phyloP scores from a whole-genome alignment of 495 filamentous ascomycete genomes.

The Jackrogersella multiformis region DNA sequence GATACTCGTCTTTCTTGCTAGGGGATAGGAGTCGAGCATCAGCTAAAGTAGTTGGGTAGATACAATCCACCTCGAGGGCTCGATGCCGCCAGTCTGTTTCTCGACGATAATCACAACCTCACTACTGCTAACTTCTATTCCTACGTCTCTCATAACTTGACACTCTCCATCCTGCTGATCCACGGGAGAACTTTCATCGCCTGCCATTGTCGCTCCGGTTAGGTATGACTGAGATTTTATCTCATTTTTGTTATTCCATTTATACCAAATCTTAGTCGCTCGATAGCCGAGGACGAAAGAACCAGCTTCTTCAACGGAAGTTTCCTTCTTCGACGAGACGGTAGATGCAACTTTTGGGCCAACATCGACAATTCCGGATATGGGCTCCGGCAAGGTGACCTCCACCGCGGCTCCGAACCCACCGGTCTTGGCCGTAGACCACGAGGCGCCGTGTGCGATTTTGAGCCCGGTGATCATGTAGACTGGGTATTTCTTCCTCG shows the following conservation, averaged over 20 bases:
- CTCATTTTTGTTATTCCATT: slow-evolving; percentile 2
- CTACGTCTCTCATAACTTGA: not conserved
- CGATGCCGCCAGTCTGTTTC: not conserved
- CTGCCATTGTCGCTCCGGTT: not conserved
- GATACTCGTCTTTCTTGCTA: too few species aligned
- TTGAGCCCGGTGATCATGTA: slow-evolving; percentile 5
- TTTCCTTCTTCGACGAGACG: not conserved
- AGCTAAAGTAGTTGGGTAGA: too few species aligned
- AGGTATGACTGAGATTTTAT: not conserved
- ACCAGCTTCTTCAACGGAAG: not conserved
- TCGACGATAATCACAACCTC: not conserved
- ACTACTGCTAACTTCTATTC: not conserved
- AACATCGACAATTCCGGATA: not conserved
- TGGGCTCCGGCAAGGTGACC: not conserved
- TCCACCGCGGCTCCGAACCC: not conserved
- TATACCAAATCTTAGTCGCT: slow-evolving; percentile 1
- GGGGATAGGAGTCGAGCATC: too few species aligned
- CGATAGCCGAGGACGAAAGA: not conserved
- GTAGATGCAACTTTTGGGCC: not conserved
- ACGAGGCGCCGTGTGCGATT: not conserved
- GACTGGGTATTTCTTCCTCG: not conserved
- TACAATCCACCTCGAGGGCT: not conserved
- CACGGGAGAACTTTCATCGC: not conserved
- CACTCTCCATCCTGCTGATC: not conserved
- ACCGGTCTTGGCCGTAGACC: not conserved